Percentiles rank a stretch among this genome's conserved stretches.
phyloP scores from a whole-genome alignment of 257 asterid species.

The Anisodus tanguticus region DNA sequence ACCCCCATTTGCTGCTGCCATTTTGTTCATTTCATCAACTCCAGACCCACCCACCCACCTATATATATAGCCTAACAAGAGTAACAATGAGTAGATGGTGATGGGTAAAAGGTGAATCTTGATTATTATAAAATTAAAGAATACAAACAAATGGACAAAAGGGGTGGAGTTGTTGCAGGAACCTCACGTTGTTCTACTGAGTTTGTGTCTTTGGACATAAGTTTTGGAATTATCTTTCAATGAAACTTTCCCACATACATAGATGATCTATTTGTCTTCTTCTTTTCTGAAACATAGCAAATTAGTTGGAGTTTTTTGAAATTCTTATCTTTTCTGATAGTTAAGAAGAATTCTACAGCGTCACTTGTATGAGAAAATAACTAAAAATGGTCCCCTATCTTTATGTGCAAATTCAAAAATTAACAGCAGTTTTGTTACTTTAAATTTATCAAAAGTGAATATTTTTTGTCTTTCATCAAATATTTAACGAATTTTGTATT shows the following conservation, averaged over 20 bases:
- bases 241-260: background rate
- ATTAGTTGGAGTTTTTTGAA: background rate
- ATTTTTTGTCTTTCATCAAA: no score
- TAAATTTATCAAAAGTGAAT: background rate
- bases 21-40: background rate
- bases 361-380: no score
- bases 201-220: background rate
- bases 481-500: no score
- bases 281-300: background rate
- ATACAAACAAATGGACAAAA: background rate
- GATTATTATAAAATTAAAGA: background rate
- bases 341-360: no score
- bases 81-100: background rate
- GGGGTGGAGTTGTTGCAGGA: background rate
- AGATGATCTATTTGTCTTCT: background rate
- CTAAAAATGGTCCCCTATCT: no score
- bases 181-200: background rate
- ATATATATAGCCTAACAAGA: background rate
- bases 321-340: no score
- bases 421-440: no score
- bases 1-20: slow-evolving; percentile 54
- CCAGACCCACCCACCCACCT: background rate
- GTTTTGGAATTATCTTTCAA: background rate
- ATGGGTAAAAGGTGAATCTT: background rate
- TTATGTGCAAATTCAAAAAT: no score